A percentile compares a stretch with the other conserved stretches of the same genome.
These are phyloP conservation scores for Carnegiea gigantea DNA, from an alignment of 179 eudicot species.

Conservation along the genomic window DNA sequence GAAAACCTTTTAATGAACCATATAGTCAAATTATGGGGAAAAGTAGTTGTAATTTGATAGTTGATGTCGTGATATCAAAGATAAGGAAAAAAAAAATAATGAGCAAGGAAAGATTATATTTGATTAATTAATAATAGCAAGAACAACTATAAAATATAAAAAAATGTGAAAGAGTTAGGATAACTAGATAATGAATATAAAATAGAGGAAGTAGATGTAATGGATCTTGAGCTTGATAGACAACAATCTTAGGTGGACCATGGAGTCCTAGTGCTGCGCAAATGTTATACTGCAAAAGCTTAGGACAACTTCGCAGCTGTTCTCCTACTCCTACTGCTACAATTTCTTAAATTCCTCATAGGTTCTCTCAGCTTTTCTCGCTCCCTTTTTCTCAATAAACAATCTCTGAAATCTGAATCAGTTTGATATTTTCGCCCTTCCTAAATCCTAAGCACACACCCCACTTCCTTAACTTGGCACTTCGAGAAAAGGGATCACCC, in stretches of 20 bases:
- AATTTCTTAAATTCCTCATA: too few relatives aligned
- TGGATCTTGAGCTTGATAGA: not conserved
- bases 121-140: too few relatives aligned
- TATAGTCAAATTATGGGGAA: too few relatives aligned
- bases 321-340: not conserved
- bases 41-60: too few relatives aligned
- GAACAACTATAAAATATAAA: too few relatives aligned
- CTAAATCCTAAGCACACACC: not conserved
- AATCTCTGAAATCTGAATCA: not conserved
- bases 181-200: too few relatives aligned
- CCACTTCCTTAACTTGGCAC: too few relatives aligned
- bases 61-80: too few relatives aligned
- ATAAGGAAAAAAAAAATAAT: too few relatives aligned
- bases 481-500: not conserved
- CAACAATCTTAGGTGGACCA: not conserved
- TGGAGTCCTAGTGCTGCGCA: not conserved
- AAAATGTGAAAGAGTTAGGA: too few relatives aligned
- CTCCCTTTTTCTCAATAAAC: constrained; percentile 9
- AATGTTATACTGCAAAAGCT: constrained; percentile 4
- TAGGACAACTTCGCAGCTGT: constrained; percentile 16
- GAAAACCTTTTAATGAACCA: too few relatives aligned
- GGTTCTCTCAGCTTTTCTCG: not conserved
- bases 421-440: not conserved
- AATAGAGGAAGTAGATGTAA: not conserved
- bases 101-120: too few relatives aligned